A percentile compares a stretch with the other conserved stretches of the same genome.
Evolutionary conservation across 2,329 filamentous ascomycete species (phyloP).

Genomic region (Furcasterigmium furcatum): DNA sequence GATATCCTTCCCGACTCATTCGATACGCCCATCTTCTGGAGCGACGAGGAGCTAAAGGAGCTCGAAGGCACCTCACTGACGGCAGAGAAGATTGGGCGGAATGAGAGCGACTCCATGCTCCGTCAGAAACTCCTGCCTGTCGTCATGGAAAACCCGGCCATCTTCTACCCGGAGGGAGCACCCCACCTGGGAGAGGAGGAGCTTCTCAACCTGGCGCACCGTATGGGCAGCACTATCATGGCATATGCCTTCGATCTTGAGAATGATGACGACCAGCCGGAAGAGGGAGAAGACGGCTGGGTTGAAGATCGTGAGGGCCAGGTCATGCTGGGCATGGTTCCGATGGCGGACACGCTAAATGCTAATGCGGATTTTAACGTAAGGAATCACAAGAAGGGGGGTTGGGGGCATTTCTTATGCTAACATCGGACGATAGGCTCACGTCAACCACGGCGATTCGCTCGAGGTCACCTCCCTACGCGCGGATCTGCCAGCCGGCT

Average conservation of each 20-base stretch:
- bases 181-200: constrained; percentile 35
- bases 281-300: constrained; percentile 61
- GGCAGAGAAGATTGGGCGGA: constrained; percentile 67
- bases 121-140: constrained; percentile 47
- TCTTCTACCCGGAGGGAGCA: constrained; percentile 41
- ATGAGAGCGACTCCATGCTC: constrained; percentile 69
- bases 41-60: constrained; percentile 61
- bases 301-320: constrained; percentile 59
- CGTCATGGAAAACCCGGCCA: constrained; percentile 36
- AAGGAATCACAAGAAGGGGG: too few species aligned
- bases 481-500: constrained; percentile 58
- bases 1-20: constrained; percentile 69
- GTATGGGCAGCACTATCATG: constrained; percentile 88
- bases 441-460: constrained; percentile 51
- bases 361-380: constrained; percentile 87
- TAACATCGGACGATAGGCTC: constrained; percentile 30
- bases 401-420: too few species aligned
- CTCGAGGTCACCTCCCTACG: constrained; percentile 72
- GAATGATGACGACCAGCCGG: constrained; percentile 51
- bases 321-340: constrained; percentile 78
- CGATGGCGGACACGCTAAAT: constrained; percentile 86
- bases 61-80: constrained; percentile 77
- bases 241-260: constrained; percentile 86
- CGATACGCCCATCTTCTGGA: constrained; percentile 91
- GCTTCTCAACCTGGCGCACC: constrained; percentile 58